Evolutionary conservation across 2,329 filamentous ascomycete genomes (phyloP).

Genomic region (Penicillium verrucosum): DNA sequence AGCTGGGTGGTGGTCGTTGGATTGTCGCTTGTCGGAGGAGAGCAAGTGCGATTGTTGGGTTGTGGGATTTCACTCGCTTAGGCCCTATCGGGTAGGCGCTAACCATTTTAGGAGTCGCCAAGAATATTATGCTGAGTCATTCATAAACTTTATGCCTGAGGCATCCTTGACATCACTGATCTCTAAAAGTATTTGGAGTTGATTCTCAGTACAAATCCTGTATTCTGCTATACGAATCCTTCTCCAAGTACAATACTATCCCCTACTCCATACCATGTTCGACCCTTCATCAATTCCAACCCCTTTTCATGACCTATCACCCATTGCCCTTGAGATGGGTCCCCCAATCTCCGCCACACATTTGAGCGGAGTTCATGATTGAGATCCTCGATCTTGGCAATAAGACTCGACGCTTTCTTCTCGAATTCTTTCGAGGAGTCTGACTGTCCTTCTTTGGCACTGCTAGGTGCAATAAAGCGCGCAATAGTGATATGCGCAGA

Average conservation of each 20-base stretch:
- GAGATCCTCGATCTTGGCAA: slow-evolving; percentile 68
- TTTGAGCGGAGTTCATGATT: slow-evolving; percentile 70
- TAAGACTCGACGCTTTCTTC: slow-evolving; percentile 60
- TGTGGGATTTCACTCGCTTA: slow-evolving; percentile 49
- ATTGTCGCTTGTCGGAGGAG: slow-evolving; percentile 41
- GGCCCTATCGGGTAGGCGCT: slow-evolving; percentile 36
- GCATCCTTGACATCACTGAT: background rate
- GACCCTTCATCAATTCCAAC: slow-evolving; percentile 69
- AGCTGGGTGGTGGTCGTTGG: slow-evolving; percentile 42
- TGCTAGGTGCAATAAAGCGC: slow-evolving; percentile 68
- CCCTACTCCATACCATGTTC: slow-evolving; percentile 84
- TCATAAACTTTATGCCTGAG: background rate
- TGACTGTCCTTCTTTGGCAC: slow-evolving; percentile 42
- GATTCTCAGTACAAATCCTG: background rate
- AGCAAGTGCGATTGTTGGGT: slow-evolving; percentile 36
- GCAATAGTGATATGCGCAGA: slow-evolving; percentile 87
- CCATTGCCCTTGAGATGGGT: slow-evolving; percentile 65
- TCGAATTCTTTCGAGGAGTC: slow-evolving; percentile 33
- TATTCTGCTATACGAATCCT: slow-evolving; percentile 42
- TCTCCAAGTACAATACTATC: slow-evolving; percentile 59
- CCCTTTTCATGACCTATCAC: slow-evolving; percentile 81
- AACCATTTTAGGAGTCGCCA: slow-evolving; percentile 29
- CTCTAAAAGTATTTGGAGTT: background rate
- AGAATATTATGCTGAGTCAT: slow-evolving; percentile 21
- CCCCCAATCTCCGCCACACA: slow-evolving; percentile 60